Percentiles rank a stretch among this genome's conserved stretches.
phyloP scores from a whole-genome alignment of 805 yeast genomes.

The Candida andamanensis region DNA sequence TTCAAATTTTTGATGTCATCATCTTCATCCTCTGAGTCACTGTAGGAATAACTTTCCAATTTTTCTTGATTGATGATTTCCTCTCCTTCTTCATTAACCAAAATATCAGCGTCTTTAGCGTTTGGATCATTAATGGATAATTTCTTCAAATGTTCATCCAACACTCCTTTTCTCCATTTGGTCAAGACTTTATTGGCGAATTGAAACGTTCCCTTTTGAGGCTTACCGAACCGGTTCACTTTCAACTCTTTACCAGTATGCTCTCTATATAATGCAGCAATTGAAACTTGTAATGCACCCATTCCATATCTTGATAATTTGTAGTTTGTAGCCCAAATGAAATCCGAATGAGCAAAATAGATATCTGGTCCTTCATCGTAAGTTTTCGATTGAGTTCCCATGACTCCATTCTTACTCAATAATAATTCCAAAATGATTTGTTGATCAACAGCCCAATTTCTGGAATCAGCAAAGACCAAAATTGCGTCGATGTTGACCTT shows the following conservation, averaged over 20 bases:
- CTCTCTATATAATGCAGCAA: slow-evolving; percentile 78
- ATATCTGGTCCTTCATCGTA: slow-evolving; percentile 76
- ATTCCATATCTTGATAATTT: slow-evolving; percentile 80
- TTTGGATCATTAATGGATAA: slow-evolving; percentile 39
- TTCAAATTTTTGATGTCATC: slow-evolving; percentile 8
- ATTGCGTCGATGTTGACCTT: slow-evolving; percentile 71
- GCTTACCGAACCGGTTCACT: slow-evolving; percentile 84
- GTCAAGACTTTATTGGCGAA: slow-evolving; percentile 75
- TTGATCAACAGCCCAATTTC: slow-evolving; percentile 92
- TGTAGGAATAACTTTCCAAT: slow-evolving; percentile 30
- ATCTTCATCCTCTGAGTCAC: slow-evolving; percentile 24
- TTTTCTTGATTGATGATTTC: slow-evolving; percentile 40
- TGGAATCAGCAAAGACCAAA: slow-evolving; percentile 83
- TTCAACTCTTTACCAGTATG: slow-evolving; percentile 78
- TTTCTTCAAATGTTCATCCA: slow-evolving; percentile 67
- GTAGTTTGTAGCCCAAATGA: slow-evolving; percentile 90
- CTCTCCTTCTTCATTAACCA: slow-evolving; percentile 40
- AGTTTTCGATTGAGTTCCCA: slow-evolving; percentile 75
- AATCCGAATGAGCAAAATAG: slow-evolving; percentile 87
- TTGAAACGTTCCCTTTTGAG: slow-evolving; percentile 80
- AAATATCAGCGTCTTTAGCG: slow-evolving; percentile 38
- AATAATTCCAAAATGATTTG: slow-evolving; percentile 82
- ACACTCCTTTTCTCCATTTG: slow-evolving; percentile 72
- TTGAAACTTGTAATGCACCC: slow-evolving; percentile 90
- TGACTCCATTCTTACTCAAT: slow-evolving; percentile 68